Percentiles rank a stretch among this genome's conserved stretches.
Evolutionary conservation across 2,329 filamentous ascomycete species (phyloP).

Genomic region (Alternaria angustiovoidea): DNA sequence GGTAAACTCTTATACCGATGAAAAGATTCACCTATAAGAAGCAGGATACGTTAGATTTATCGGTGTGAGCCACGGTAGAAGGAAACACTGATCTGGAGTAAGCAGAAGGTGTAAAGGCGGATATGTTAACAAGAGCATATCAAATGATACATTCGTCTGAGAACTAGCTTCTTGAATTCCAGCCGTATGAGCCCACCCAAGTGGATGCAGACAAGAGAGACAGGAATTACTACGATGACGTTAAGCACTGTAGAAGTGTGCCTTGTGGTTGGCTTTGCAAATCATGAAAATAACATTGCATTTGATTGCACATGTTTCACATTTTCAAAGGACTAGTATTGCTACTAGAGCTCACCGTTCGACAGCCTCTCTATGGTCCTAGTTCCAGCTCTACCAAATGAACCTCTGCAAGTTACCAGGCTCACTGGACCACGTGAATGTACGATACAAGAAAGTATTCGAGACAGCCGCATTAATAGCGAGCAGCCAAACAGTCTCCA

Average conservation of each 20-base stretch:
- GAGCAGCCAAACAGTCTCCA: constrained; percentile 76
- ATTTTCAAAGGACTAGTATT: neutral
- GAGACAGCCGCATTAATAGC: constrained; percentile 71
- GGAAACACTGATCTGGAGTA: no score
- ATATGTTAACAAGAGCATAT: no score
- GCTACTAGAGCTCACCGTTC: neutral
- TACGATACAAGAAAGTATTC: constrained; percentile 73
- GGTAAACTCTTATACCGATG: neutral
- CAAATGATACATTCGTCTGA: no score
- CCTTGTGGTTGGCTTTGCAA: no score
- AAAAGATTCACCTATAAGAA: neutral
- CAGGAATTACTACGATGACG: no score
- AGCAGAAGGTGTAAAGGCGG: no score
- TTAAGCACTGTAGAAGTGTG: no score
- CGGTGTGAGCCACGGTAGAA: no score
- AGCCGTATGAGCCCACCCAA: no score
- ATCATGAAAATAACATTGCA: no score
- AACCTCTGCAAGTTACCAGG: constrained; percentile 73
- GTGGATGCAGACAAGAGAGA: no score
- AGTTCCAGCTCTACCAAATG: constrained; percentile 63
- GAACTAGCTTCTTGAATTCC: no score
- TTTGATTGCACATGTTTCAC: neutral
- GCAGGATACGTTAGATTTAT: neutral
- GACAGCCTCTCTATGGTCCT: neutral
- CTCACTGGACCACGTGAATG: constrained; percentile 73